Percentiles rank a stretch among this genome's conserved stretches.
Conservation (phyloP, 2,329 filamentous ascomycete species). For the Helotiales sp. region DNA sequence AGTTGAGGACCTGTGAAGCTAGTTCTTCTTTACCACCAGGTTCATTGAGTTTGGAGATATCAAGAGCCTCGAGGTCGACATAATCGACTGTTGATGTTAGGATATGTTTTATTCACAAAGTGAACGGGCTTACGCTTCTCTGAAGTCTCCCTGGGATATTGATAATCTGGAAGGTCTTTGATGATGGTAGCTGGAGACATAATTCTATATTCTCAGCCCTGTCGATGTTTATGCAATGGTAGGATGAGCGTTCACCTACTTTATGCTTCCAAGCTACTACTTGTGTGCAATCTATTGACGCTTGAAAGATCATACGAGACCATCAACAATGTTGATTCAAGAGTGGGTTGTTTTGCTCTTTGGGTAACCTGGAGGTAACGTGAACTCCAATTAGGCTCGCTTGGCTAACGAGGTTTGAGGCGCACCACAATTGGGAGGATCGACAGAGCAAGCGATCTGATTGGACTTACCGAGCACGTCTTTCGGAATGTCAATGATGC, state of each 20-base stretch:
- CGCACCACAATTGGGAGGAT: background rate
- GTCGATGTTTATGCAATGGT: background rate
- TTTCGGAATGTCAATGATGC: background rate
- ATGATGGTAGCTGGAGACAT: background rate
- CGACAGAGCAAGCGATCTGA: background rate
- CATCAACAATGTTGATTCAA: background rate
- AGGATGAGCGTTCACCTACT: background rate
- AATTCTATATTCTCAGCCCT: background rate
- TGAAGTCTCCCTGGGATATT: conserved; percentile 11
- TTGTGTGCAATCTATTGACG: background rate
- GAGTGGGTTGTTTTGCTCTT: background rate
- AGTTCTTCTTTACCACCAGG: conserved; percentile 50
- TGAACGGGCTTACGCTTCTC: conserved; percentile 3
- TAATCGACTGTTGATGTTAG: conserved; percentile 34
- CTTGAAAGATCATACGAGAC: background rate
- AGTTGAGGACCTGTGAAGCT: conserved; percentile 51
- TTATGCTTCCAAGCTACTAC: background rate
- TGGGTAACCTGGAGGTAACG: too few species aligned
- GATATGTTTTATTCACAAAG: background rate
- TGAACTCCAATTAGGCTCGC: too few species aligned
- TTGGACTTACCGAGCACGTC: background rate
- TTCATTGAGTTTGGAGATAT: conserved; percentile 47
- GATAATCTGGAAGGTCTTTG: background rate
- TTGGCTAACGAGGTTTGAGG: too few species aligned
- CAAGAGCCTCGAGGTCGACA: conserved; percentile 53